Base-by-base conservation (phyloP, 2,329 filamentous ascomycete genomes). In the Parastagonospora nodorum region DNA sequence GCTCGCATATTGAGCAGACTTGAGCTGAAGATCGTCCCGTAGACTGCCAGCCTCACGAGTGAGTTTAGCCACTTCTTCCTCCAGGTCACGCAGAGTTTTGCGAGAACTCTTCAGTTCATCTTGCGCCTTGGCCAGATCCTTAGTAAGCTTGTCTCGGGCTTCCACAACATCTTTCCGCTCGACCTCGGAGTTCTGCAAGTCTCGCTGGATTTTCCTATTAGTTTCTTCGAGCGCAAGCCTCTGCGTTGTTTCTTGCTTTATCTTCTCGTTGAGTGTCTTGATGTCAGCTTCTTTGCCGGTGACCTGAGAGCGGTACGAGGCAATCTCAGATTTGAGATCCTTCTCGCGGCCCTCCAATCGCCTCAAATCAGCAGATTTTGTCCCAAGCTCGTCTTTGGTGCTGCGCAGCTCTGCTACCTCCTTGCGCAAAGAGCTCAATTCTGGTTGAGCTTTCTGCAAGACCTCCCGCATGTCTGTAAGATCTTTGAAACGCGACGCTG, bases 401-500 rank as follows among this genome's bases (percentile, higher is more conserved):
- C 79, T 80, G 72, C 91, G 92, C 30, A 97, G 79, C 35, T 87
- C 83, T 0, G 84, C 83, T 28, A 89, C 87, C 63, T 97, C 92
- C 42, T 87, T 85, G 7, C 90, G 85, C 15, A 97, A 80, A 38
- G 79, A 87, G 69, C 88, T 88, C 19, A 97, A 78, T 73, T 99
- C 93, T 0, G 91, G 89, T 66, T 97, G 92, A 0, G 89, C 84
- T 70, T 94, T 95, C 59, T 92, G 87, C 28, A 97, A 74, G 2
- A 92, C 80, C 54, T 93, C 89, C 15, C 88, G 84, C 39, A 96
- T 78, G 27, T 96, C 89, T 0, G 87, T 87, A 1, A 97, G 78
- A 52, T 97, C 92, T 72, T 92, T 96, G 78, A 92, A 97, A 28
- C 94, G 83, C 12, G 84, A 88, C 53, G 95, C 88, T 0, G 94